These are phyloP conservation scores for Lizanozyma gosingica DNA, from an alignment of 1,139 yeast genomes.

Conservation along the genomic window DNA sequence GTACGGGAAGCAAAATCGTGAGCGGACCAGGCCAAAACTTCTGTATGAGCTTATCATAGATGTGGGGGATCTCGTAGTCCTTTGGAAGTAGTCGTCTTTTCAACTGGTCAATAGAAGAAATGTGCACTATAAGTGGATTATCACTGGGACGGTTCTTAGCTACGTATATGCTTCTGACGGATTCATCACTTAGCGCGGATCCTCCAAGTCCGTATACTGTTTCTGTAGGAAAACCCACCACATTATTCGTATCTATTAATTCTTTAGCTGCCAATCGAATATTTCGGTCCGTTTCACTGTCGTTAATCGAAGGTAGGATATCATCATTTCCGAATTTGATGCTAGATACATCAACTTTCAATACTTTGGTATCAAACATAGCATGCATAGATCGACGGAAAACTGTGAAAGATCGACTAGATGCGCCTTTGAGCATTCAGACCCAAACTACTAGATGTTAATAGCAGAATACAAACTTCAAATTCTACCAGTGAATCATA, in stretches of 20 bases:
- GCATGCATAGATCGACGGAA: conserved; percentile 1
- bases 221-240: conserved; percentile 93
- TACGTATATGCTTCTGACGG: conserved; percentile 66
- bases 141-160: conserved; percentile 95
- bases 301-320: conserved; percentile 36
- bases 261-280: conserved; percentile 51
- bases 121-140: conserved; percentile 86
- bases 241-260: conserved; percentile 41
- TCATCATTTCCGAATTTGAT: conserved; percentile 27
- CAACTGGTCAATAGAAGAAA: conserved; percentile 69
- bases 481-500: no score
- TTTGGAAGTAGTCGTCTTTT: conserved; percentile 43
- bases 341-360: conserved; percentile 35
- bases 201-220: conserved; percentile 97
- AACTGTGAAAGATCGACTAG: conserved; percentile 1
- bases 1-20: conserved; percentile 72
- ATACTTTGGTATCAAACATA: conserved; percentile 24
- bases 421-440: neutral
- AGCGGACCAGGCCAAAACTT: conserved; percentile 95
- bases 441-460: no score
- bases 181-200: conserved; percentile 63
- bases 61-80: conserved; percentile 48
- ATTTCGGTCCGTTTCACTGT: conserved; percentile 39
- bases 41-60: conserved; percentile 53
- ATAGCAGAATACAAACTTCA: no score